Base-by-base conservation (phyloP, 2,329 filamentous ascomycete species). In the Dactylellina cionopaga region DNA sequence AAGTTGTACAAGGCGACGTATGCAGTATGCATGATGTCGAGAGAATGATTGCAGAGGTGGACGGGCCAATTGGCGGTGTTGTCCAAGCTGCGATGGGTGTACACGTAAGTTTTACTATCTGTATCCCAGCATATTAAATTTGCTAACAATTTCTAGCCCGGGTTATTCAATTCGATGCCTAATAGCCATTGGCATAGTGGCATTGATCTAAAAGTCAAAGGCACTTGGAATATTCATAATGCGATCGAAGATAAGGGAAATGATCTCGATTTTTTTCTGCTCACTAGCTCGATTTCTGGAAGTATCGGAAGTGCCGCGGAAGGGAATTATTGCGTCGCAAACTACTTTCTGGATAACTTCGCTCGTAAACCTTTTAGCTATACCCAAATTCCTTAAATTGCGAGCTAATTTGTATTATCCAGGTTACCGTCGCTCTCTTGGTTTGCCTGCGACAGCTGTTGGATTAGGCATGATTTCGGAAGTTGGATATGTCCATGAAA, bases 141-240 rank as follows among this genome's bases (percentile, higher is more conserved):
- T n/a, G n/a, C n/a, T n/a, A n/a, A n/a, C n/a, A n/a, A n/a, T 13
- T 5, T 17, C 54, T 22, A 75, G 10, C 79, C 80, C 19, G 75
- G 74, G 3, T 52, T 79, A 0, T 78, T 77, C 25, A 65, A 51
- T 1, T 27, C 41, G 25, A 79, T 79, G 78, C 59, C 74, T 13
- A 71, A 74, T 41, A 63, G 75, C 13, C 49, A 54, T n/a, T 79
- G 77, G 78, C 76, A 74, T n/a, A 72, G 58, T 3, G 75, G 66
- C 5, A 77, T 76, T 17, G 64, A 65, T 5, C 76, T 78, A 3
- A 47, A 47, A 7, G 43, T 47, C 22, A 22, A 6, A 11, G 85
- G 84, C 2, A 83, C 83, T 1, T 84, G 83, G 82, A 87, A 87
- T 76, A 81, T 86, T 55, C 84, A 87, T 76, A 79, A 81, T 13